Evolutionary conservation across 805 yeast genomes (phyloP).

Genomic region (Cyberlindnera japonica): DNA sequence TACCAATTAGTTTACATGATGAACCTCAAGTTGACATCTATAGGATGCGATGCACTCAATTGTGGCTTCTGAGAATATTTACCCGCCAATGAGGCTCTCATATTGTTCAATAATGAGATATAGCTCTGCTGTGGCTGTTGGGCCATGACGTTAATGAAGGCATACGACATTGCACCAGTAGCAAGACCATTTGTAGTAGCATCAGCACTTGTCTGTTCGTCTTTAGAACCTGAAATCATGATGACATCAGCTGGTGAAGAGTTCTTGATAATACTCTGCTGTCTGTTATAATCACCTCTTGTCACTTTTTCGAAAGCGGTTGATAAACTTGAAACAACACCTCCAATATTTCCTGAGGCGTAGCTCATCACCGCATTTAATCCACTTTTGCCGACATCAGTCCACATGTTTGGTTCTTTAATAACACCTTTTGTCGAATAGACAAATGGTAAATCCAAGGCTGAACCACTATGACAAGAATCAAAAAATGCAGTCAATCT

Average conservation of each 20-base stretch:
- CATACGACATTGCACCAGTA: slow-evolving; percentile 75
- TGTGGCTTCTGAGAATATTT: slow-evolving; percentile 74
- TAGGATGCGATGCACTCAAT: slow-evolving; percentile 63
- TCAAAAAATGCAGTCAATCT: slow-evolving; percentile 69
- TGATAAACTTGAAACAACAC: slow-evolving; percentile 28
- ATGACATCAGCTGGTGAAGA: slow-evolving; percentile 66
- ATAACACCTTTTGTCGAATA: slow-evolving; percentile 71
- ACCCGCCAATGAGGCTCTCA: slow-evolving; percentile 52
- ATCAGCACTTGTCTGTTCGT: slow-evolving; percentile 56
- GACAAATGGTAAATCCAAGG: slow-evolving; percentile 62
- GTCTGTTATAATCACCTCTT: slow-evolving; percentile 27
- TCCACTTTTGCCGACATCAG: slow-evolving; percentile 63
- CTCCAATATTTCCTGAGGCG: slow-evolving; percentile 45
- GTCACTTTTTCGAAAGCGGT: slow-evolving; percentile 23
- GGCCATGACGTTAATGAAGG: slow-evolving; percentile 57
- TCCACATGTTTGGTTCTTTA: slow-evolving; percentile 65
- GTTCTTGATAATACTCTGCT: slow-evolving; percentile 41
- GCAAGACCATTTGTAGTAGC: slow-evolving; percentile 58
- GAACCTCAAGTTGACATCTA: slow-evolving; percentile 47
- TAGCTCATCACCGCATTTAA: slow-evolving; percentile 51
- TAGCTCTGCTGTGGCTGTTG: slow-evolving; percentile 55
- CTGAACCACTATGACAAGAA: slow-evolving; percentile 76
- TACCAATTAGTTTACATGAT: slow-evolving; percentile 22
- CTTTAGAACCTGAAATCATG: slow-evolving; percentile 67
- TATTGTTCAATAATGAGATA: slow-evolving; percentile 55